phyloP scores from a whole-genome alignment of 805 yeast genomes.

The Ogataea neopini region DNA sequence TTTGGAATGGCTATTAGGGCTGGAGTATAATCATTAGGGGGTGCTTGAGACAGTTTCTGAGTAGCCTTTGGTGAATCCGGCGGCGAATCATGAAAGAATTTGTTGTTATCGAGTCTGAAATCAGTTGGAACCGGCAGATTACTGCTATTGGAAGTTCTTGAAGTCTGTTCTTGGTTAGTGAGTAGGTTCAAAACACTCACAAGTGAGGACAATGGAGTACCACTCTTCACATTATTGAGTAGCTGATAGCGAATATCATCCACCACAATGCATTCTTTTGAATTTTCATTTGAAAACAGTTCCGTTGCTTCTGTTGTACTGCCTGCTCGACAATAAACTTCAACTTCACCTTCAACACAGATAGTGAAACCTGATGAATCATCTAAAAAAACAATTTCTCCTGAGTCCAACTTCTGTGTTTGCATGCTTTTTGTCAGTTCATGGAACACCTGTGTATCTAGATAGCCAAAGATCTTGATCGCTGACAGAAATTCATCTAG shows the following conservation, averaged over 20 bases:
- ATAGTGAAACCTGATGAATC: slow-evolving; percentile 77
- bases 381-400: slow-evolving; percentile 73
- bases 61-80: slow-evolving; percentile 7
- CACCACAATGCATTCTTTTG: slow-evolving; percentile 45
- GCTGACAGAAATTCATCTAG: slow-evolving; percentile 89
- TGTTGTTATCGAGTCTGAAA: slow-evolving; percentile 21
- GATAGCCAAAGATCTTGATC: slow-evolving; percentile 89
- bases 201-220: slow-evolving; percentile 82
- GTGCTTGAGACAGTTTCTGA: neutral
- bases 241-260: slow-evolving; percentile 69
- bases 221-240: slow-evolving; percentile 77
- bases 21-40: slow-evolving; percentile 10
- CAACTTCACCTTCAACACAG: slow-evolving; percentile 88
- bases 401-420: slow-evolving; percentile 76
- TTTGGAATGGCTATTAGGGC: slow-evolving; percentile 72
- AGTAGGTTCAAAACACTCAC: slow-evolving; percentile 78
- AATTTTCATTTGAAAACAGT: slow-evolving; percentile 32
- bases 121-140: slow-evolving; percentile 18
- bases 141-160: slow-evolving; percentile 1
- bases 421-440: slow-evolving; percentile 91
- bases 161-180: slow-evolving; percentile 19
- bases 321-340: slow-evolving; percentile 65
- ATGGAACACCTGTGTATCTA: slow-evolving; percentile 87
- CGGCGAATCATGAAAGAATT: slow-evolving; percentile 15
- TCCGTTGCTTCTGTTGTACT: slow-evolving; percentile 25